Evolutionary conservation across 495 filamentous ascomycete species (phyloP), one percentile per base, ranked within the genome.

Genomic region (Hyaloscypha hepaticicola): DNA sequence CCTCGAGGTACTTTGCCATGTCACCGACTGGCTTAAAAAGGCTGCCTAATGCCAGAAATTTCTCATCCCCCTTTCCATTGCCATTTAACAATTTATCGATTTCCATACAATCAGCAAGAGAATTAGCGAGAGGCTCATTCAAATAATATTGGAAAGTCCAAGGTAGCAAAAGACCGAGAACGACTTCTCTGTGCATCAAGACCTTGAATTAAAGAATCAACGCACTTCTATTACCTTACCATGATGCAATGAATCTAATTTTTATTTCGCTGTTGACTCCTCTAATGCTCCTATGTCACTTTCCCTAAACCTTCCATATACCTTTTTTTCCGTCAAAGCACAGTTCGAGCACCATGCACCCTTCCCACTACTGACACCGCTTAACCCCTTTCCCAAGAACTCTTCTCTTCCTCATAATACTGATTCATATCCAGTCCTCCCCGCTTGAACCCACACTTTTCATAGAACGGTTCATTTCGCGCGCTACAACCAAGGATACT

Each of bases 361-460:
- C 38, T 16, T 19, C 12, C 12, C 38, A 16, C 50, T 5, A 53
- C n/a, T n/a, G n/a, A n/a, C n/a, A 51, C 27, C 12, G n/a, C n/a
- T 59, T 41, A 62, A 24, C 60, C 60, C 41, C 27, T 29, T 28
- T 62, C 60, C 22, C 52, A 62, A 71, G 75, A 75, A 76, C 73
- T 78, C 67, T 81, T 82, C 61, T 74, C 73, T 49, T 66, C 70
- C 64, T 86, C 88, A 75, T 92, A 92, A 74, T 96, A 96, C 76
- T 96, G 92, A 48, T 92, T 92, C 94, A 98, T 98, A 76, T 97
- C 91, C 58, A 96, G 77, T 11, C 94, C 93, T 31, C 91, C 92
- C 50, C 91, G 79, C 77, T 91, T 89, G 77, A 93, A 97, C 52
- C 93, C 95, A 75, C 94, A 98, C 85, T 98, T 98, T 69, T 95